Evolutionary conservation across 306 rosid species (phyloP).

Genomic region (Cicer bijugum): DNA sequence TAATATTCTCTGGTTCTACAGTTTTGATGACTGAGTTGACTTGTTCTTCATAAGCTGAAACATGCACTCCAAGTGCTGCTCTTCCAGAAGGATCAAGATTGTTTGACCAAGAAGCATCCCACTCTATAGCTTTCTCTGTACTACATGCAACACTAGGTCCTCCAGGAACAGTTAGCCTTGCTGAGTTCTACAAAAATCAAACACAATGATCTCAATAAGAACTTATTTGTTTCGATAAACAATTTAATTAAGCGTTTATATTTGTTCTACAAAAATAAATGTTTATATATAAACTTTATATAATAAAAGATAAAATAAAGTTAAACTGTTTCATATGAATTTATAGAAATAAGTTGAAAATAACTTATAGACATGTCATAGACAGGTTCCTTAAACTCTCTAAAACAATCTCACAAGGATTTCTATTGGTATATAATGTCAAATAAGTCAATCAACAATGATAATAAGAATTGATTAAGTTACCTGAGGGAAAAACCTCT

Average conservation of each 20-base stretch:
- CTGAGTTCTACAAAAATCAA: constrained; percentile 68
- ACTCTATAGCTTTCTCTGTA: constrained; percentile 86
- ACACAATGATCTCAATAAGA: neutral
- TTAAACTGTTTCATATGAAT: too few species aligned
- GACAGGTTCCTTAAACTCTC: too few species aligned
- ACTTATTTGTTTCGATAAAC: neutral
- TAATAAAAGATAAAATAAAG: too few species aligned
- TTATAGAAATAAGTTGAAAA: too few species aligned
- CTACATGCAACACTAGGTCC: constrained; percentile 95
- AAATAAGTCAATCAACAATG: neutral
- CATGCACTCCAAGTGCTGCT: constrained; percentile 89
- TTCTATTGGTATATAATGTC: too few species aligned
- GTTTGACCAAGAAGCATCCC: constrained; percentile 89
- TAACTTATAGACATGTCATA: too few species aligned
- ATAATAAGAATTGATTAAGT: neutral
- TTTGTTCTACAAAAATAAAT: neutral
- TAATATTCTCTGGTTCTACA: constrained; percentile 58
- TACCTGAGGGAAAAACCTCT: constrained; percentile 94
- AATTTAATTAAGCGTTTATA: neutral
- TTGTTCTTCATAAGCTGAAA: constrained; percentile 67
- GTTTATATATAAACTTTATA: neutral
- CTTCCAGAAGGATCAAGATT: constrained; percentile 95
- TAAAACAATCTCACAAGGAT: too few species aligned
- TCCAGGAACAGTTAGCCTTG: constrained; percentile 85
- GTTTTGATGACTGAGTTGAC: constrained; percentile 32